Evolutionary conservation across 2,329 filamentous ascomycete species (phyloP).

Genomic region (Neocucurbitaria cava): DNA sequence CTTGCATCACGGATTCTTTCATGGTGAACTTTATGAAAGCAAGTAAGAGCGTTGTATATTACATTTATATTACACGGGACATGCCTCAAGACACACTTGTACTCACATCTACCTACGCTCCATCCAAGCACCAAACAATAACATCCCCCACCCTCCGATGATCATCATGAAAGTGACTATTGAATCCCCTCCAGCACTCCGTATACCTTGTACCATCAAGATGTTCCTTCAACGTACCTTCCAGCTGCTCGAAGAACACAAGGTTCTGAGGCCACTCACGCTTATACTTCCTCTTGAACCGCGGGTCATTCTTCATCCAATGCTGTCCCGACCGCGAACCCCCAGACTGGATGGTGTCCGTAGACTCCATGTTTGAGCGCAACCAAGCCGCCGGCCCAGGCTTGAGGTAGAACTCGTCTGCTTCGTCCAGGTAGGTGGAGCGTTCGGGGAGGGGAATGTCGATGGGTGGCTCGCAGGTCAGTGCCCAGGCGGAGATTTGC

Average conservation of each 20-base stretch:
- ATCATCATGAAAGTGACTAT: conserved; percentile 69
- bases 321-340: conserved; percentile 32
- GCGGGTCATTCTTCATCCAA: conserved; percentile 31
- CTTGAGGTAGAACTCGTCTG: conserved; percentile 83
- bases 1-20: not conserved
- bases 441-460: conserved; percentile 69
- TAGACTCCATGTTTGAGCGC: conserved; percentile 49
- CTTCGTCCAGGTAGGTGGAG: conserved; percentile 80
- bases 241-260: conserved; percentile 65
- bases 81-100: not conserved
- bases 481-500: conserved; percentile 77
- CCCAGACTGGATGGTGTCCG: conserved; percentile 25
- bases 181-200: conserved; percentile 67
- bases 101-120: not conserved
- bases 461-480: conserved; percentile 90
- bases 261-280: conserved; percentile 55
- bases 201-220: conserved; percentile 58
- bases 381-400: conserved; percentile 55
- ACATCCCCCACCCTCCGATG: conserved; percentile 67
- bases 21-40: not conserved
- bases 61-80: too few relatives aligned
- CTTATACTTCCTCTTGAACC: conserved; percentile 22
- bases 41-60: not conserved
- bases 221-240: conserved; percentile 54
- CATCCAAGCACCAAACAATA: conserved; percentile 62